Evolutionary conservation across 1,139 yeast genomes (phyloP), one percentile per base, ranked within the genome.

Genomic region (Yamadazyma pseudoaaseri): DNA sequence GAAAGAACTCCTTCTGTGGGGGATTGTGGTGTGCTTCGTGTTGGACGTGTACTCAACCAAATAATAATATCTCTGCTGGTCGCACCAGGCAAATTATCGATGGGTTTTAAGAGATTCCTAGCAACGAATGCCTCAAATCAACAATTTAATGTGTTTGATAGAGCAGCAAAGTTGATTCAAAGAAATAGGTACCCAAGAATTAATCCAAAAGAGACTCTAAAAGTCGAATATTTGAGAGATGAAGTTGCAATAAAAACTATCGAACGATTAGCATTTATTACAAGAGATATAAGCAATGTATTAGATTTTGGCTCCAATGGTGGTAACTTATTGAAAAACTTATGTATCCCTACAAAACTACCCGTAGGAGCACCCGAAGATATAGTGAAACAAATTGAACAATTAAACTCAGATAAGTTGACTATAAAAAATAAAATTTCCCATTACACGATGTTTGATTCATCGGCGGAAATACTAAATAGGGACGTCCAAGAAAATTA

Each of bases 281-380:
- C 85, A 26, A 65, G 92, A 35, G 73, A 74, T 20, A 79, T 86
- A 47, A 65, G 71, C 12, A 62, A 65, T 20, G 72, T 82, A 20
- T 59, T 86, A 37, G 95, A 86, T 53, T 72, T 83, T 38, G 96
- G 96, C 3, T 70, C 82, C 8, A 80, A 86, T 34, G 70, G 83
- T 34, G 95, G 95, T 0, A 79, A 62, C 57, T 79, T 52, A 70
- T 37, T 66, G 24, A 62, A 60, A 34, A 55, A 52, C 31, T 48
- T 70, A 21, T 66, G 71, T 42, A 42, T 48, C 55, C 55, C 59
- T 45, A 42, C 70, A 46, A 39, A 43, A 2, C 37, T 51, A 9
- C 62, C 65, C 2, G 49, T 51, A 6, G 52, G 46, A 5, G 56
- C 52, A 4, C 66, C 58, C 33, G 53, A 53, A 16, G 61, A 59